Conservation (phyloP, 2,329 filamentous ascomycete genomes). For the Botryotinia calthae region DNA sequence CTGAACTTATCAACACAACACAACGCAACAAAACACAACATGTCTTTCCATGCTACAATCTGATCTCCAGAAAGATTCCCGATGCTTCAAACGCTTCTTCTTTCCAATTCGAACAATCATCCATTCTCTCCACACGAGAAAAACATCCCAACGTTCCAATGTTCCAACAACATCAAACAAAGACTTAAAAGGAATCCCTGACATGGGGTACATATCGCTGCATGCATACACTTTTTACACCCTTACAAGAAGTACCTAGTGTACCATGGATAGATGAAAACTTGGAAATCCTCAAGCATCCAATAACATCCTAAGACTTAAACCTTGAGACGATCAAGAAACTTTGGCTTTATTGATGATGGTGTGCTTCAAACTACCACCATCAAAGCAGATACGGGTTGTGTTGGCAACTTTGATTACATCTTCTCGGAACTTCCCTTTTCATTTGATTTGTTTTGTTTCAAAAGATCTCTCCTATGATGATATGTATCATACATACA, state of each 20-base stretch:
- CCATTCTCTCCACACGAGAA: neutral
- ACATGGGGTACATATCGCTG: conserved; percentile 6
- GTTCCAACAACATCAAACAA: neutral
- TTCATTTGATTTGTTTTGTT: neutral
- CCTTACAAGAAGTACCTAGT: no score
- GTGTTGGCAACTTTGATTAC: neutral
- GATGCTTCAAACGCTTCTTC: neutral
- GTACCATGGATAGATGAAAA: neutral
- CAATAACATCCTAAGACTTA: neutral
- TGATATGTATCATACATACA: neutral
- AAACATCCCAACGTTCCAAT: neutral
- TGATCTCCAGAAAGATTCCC: neutral
- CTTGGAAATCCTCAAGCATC: neutral
- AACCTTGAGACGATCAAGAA: neutral
- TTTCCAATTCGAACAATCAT: neutral
- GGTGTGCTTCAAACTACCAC: neutral
- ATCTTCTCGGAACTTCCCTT: neutral
- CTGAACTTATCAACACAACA: neutral
- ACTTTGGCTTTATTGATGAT: neutral
- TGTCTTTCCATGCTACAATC: neutral
- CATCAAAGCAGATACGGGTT: neutral
- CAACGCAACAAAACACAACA: neutral
- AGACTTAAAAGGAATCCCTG: neutral
- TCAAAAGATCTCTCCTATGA: neutral
- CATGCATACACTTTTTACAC: neutral